These are phyloP conservation scores for Claviceps sorghi DNA, from an alignment of 2,329 filamentous ascomycete species.

Conservation along the genomic window DNA sequence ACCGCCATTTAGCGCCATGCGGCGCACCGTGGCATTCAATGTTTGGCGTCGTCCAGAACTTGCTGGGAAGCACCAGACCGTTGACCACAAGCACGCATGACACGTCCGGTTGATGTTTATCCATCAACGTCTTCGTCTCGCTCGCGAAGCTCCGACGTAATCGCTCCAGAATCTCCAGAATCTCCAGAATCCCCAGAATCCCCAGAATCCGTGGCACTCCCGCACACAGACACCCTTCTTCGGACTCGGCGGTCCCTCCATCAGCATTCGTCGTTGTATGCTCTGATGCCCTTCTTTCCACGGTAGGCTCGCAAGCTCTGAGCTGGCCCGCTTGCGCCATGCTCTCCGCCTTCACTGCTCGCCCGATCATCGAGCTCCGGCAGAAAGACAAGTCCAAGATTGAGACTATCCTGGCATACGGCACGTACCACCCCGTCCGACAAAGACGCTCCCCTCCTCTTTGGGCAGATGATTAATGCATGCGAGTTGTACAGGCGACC, in stretches of 20 bases:
- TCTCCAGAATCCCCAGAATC: neutral
- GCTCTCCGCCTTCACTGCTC: constrained; percentile 95
- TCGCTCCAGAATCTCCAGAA: neutral
- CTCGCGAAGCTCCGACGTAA: neutral
- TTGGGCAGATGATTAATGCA: neutral
- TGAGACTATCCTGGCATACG: constrained; percentile 86
- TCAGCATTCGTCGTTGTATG: neutral
- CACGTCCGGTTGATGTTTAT: neutral
- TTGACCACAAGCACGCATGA: neutral
- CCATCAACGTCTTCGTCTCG: neutral
- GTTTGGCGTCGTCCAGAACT: neutral
- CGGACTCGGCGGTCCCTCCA: neutral
- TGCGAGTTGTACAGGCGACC: constrained; percentile 46
- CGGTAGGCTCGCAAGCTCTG: constrained; percentile 19
- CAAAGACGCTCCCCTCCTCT: neutral
- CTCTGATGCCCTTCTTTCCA: constrained; percentile 10
- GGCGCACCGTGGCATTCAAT: neutral
- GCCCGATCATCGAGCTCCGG: constrained; percentile 92
- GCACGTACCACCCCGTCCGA: constrained; percentile 26
- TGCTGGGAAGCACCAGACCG: neutral
- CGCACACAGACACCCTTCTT: neutral
- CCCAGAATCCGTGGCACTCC: neutral
- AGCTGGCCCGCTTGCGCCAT: constrained; percentile 43
- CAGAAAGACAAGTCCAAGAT: constrained; percentile 93
- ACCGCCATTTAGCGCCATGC: neutral